These are phyloP conservation scores for Tetrapyrgos nigripes DNA, from an alignment of 1,284 basidiomycete genomes.

Conservation along the genomic window DNA sequence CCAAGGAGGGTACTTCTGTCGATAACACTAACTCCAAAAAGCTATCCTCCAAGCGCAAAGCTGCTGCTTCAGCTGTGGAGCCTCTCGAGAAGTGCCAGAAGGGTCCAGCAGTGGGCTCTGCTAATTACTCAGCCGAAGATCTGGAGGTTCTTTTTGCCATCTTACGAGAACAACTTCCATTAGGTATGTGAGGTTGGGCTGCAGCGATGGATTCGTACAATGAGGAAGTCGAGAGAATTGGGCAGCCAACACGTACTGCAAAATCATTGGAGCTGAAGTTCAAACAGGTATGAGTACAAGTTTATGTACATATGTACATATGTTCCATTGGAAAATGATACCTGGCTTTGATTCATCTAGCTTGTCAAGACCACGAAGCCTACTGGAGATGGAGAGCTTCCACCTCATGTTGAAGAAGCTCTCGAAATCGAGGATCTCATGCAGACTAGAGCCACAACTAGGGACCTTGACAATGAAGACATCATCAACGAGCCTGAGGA, in stretches of 20 bases:
- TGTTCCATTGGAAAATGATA: neutral
- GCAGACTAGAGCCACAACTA: conserved; percentile 24
- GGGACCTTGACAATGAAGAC: conserved; percentile 33
- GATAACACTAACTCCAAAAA: neutral
- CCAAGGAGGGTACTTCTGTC: neutral
- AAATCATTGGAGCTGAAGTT: conserved; percentile 38
- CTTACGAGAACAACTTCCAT: conserved; percentile 20
- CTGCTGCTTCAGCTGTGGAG: too few relatives aligned
- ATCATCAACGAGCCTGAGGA: conserved; percentile 15
- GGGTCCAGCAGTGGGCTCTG: conserved; percentile 12
- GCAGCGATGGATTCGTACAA: conserved; percentile 20
- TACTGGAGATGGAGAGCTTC: conserved; percentile 37
- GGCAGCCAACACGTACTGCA: conserved; percentile 19
- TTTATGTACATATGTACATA: conserved; percentile 7
- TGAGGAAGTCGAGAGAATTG: conserved; percentile 26
- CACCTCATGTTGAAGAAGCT: conserved; percentile 30
- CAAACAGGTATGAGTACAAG: conserved; percentile 35
- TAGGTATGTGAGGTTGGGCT: conserved; percentile 28
- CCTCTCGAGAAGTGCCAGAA: neutral
- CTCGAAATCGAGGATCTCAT: conserved; percentile 32
- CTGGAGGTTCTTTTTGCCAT: conserved; percentile 22
- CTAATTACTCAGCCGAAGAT: conserved; percentile 24
- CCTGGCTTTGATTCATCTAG: conserved; percentile 16
- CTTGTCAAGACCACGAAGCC: conserved; percentile 35
- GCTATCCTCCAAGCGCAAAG: neutral